phyloP scores from a whole-genome alignment of 2,329 filamentous ascomycete genomes.

The Grosmannia penicillata region DNA sequence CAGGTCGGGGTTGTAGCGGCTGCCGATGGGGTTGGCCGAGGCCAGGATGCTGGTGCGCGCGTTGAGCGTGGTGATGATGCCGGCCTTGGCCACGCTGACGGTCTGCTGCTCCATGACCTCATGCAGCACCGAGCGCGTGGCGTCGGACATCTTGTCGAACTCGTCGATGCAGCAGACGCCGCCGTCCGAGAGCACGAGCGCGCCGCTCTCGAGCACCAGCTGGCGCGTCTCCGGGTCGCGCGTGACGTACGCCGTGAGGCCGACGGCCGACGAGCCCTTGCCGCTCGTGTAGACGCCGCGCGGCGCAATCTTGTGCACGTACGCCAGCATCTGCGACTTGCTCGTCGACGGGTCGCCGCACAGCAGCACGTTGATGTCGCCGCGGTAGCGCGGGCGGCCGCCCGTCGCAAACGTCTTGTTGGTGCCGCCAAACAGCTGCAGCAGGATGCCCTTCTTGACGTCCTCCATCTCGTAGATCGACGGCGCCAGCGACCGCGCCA shows the following conservation, averaged over 20 bases:
- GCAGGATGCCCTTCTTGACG: constrained; percentile 93
- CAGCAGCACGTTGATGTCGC: constrained; percentile 92
- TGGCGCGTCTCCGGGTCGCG: constrained; percentile 68
- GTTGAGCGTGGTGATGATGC: constrained; percentile 93
- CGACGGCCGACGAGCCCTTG: constrained; percentile 67
- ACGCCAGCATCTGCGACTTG: constrained; percentile 87
- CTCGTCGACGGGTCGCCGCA: constrained; percentile 95
- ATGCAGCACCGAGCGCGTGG: constrained; percentile 66
- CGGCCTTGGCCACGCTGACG: constrained; percentile 75
- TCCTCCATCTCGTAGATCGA: constrained; percentile 98
- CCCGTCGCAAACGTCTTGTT: constrained; percentile 98
- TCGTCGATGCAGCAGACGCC: constrained; percentile 77
- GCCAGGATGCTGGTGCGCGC: constrained; percentile 90
- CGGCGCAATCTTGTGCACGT: constrained; percentile 95
- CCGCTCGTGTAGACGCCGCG: constrained; percentile 72
- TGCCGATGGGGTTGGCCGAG: constrained; percentile 94
- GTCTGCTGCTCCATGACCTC: constrained; percentile 86
- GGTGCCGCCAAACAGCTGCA: constrained; percentile 92
- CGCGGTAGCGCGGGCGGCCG: constrained; percentile 86
- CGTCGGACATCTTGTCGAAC: constrained; percentile 76
- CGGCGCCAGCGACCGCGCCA: constrained; percentile 79
- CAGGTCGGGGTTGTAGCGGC: constrained; percentile 90
- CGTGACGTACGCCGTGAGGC: constrained; percentile 69
- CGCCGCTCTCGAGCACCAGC: constrained; percentile 67
- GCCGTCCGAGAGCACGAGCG: constrained; percentile 64